Conservation (phyloP, 73 alveolate genomes). For the Paramecium tetraurelia region DNA sequence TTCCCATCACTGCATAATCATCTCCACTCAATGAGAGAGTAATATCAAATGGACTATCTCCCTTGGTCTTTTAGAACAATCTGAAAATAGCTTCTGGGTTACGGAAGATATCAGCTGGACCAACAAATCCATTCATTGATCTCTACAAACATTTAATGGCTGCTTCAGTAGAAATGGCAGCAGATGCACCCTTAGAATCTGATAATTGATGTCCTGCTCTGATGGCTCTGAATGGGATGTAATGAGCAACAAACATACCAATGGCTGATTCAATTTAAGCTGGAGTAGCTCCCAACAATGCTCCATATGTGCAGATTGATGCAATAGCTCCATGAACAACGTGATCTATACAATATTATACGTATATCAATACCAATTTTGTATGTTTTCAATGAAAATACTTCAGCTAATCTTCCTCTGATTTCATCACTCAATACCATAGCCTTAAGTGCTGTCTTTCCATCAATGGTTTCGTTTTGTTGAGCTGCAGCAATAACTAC, state of each 20-base stretch:
- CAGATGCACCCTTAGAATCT: conserved; percentile 77
- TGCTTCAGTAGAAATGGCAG: conserved; percentile 87
- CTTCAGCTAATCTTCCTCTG: conserved; percentile 97
- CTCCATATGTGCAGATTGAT: conserved; percentile 83
- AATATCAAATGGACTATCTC: conserved; percentile 79
- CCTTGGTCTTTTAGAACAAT: conserved; percentile 48
- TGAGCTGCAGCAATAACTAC: conserved; percentile 96
- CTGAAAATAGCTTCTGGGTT: conserved; percentile 93
- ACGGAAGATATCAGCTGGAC: conserved; percentile 95
- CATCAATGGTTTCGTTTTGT: conserved; percentile 58
- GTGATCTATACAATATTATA: conserved; percentile 79
- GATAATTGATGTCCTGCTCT: conserved; percentile 87
- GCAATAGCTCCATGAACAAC: conserved; percentile 96
- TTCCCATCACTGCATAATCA: conserved; percentile 89
- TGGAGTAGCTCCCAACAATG: conserved; percentile 81
- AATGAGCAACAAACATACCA: conserved; percentile 91
- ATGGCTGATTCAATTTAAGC: conserved; percentile 89
- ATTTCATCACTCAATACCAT: conserved; percentile 94
- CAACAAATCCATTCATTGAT: conserved; percentile 91
- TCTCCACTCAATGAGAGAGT: conserved; percentile 70
- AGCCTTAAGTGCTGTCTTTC: conserved; percentile 77
- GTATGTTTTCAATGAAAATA: conserved; percentile 73
- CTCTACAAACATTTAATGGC: conserved; percentile 73
- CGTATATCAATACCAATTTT: conserved; percentile 55
- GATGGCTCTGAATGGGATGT: conserved; percentile 96